Conservation (phyloP, 2,329 filamentous ascomycete species). For the Paracoccidioides brasiliensis region DNA sequence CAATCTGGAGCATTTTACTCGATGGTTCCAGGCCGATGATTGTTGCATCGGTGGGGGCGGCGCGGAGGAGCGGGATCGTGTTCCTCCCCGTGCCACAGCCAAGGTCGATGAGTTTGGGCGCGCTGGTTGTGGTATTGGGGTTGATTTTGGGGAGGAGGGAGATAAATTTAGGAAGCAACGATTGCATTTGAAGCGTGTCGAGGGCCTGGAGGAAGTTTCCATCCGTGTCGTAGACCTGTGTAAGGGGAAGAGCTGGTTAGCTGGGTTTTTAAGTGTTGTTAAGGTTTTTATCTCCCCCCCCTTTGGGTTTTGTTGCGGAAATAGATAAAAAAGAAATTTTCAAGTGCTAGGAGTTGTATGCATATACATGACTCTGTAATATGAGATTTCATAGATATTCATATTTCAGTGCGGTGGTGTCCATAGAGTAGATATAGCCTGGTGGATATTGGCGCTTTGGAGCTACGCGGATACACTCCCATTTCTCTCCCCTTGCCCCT, state of each 20-base stretch:
- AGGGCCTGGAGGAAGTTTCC: conserved; percentile 54
- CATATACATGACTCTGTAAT: too few species aligned
- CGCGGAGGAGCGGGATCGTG: conserved; percentile 38
- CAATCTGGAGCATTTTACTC: conserved; percentile 44
- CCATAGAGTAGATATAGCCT: too few species aligned
- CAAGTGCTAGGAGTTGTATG: too few species aligned
- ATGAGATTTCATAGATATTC: too few species aligned
- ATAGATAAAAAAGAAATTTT: background rate
- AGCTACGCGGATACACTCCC: too few species aligned
- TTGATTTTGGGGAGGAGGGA: conserved; percentile 13
- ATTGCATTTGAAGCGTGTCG: conserved; percentile 44
- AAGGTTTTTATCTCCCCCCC: background rate
- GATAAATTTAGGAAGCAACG: conserved; percentile 39
- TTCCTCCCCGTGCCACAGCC: conserved; percentile 55
- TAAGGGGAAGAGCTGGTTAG: background rate
- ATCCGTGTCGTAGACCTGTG: conserved; percentile 48
- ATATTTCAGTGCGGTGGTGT: too few species aligned
- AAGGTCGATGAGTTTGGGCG: conserved; percentile 42
- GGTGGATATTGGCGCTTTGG: too few species aligned
- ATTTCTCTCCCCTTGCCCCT: too few species aligned
- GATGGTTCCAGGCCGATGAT: conserved; percentile 46
- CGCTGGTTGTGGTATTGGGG: conserved; percentile 7
- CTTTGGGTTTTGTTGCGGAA: too few species aligned
- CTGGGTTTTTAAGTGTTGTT: too few species aligned
- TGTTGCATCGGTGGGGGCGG: conserved; percentile 15